Base-by-base conservation (phyloP, 192 early-diverging fungal genomes). In the Coemansia sp. region DNA sequence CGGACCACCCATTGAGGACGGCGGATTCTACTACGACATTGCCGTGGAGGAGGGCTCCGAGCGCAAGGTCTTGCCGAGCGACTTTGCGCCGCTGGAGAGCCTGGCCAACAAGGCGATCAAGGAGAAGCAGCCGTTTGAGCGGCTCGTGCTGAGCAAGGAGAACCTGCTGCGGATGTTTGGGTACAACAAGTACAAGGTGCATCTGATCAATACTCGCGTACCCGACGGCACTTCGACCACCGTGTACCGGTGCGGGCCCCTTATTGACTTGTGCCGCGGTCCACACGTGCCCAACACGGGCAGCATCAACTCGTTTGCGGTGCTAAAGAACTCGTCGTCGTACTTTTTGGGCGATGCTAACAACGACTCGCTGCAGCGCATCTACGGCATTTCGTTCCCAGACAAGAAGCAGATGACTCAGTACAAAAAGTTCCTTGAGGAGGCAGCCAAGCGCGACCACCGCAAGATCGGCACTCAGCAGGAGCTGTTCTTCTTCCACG, bases 381-480 rank as follows among this genome's bases (percentile, higher is more conserved):
- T 99, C 59, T 98, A 99, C 82, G 97, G 97, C 61, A 93, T 99
- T 60, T 97, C 96, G 59, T 99, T 99, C 90, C 97, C 97, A 13
- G 97, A 99, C 71, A 90, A 87, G 73, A 98, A 99, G 89, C 89
- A 92, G 80, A 90, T 99, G 93, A 91, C 91, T 59, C 91, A 97
- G 83, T 91, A 95, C 79, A 93, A 95, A 76, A 85, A 92, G 72
- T 97, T 99, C 77, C 73, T 99, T 76, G 95, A 92, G 67, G 97
- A 97, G 81, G 96, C 96, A 21, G 90, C 92, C 26, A 95, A 95
- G 87, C 87, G 94, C 66, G 95, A 97, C 75, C 95, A 97, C 83
- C 91, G 94, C 67, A 96, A 93, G 84, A 94, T 99, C 66, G 97
- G 97, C 59, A 79, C 83, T 83, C 92, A 97, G 79, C 97, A 99